phyloP scores from a whole-genome alignment of 2,329 filamentous ascomycete genomes.

The Curvularia verruculosa region DNA sequence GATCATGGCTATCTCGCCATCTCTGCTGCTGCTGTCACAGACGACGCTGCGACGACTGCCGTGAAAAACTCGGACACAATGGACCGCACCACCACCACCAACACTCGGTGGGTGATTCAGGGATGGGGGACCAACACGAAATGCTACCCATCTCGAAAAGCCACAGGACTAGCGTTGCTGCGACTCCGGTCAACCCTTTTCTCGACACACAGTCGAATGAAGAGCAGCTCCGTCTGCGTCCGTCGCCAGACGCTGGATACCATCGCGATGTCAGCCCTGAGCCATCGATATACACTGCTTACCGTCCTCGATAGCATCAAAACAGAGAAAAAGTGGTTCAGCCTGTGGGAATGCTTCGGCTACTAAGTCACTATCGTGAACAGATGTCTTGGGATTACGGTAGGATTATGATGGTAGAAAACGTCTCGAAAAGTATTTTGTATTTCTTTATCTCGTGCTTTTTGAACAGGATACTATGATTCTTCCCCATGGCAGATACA shows the following conservation, averaged over 20 bases:
- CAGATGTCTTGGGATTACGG: conserved; percentile 10
- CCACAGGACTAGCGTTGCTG: conserved; percentile 6
- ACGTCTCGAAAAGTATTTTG: too few relatives aligned
- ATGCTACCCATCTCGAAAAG: conserved; percentile 4
- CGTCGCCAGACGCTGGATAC: conserved; percentile 11
- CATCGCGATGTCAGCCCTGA: conserved; percentile 16
- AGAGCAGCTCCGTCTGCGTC: conserved; percentile 13
- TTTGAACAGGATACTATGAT: too few relatives aligned
- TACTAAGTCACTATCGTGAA: conserved; percentile 27
- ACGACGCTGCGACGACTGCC: conserved; percentile 25
- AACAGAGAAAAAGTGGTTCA: conserved; percentile 5
- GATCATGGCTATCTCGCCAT: conserved; percentile 27
- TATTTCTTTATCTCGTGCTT: too few relatives aligned
- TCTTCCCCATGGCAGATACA: too few relatives aligned
- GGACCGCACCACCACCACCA: conserved; percentile 16
- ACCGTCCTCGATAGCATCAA: conserved; percentile 11
- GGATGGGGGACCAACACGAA: conserved; percentile 16
- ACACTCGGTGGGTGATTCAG: conserved; percentile 4
- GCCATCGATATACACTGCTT: conserved; percentile 16
- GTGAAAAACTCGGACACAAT: conserved; percentile 20
- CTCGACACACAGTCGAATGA: conserved; percentile 6
- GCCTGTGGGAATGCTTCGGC: conserved; percentile 26
- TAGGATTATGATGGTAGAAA: background rate
- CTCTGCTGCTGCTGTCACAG: conserved; percentile 25
- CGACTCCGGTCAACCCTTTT: conserved; percentile 4